Evolutionary conservation across 108 stramenopile species (phyloP).

Genomic region (Mayamaea pseudoterrestris): DNA sequence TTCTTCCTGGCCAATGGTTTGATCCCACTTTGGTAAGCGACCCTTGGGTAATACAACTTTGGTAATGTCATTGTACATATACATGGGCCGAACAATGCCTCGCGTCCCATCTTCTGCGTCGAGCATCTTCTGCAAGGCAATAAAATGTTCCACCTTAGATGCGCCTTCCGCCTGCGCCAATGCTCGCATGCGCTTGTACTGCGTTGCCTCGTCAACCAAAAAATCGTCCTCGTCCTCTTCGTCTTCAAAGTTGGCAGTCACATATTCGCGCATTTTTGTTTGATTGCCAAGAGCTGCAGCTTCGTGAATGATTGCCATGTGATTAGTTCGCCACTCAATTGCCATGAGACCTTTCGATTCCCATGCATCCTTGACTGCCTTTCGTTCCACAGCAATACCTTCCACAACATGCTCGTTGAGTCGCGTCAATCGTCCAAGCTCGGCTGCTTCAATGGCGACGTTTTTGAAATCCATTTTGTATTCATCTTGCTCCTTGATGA

Average conservation of each 20-base stretch:
- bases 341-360: conserved; percentile 6
- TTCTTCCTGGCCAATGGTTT: conserved; percentile 1
- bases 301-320: conserved; percentile 10
- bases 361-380: conserved; percentile 6
- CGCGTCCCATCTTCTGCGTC: no score
- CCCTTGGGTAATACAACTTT: conserved; percentile 3
- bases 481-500: conserved; percentile 1
- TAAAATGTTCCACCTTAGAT: no score
- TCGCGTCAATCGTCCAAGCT: conserved; percentile 5
- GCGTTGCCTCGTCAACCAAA: no score
- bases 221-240: conserved; percentile 3
- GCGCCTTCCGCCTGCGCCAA: no score
- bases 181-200: no score
- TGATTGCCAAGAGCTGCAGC: conserved; percentile 1
- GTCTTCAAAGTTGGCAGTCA: conserved; percentile 3
- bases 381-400: conserved; percentile 6
- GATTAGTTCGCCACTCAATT: conserved; percentile 5
- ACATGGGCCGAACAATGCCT: conserved; percentile 7
- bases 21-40: conserved; percentile 1
- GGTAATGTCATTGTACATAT: neutral
- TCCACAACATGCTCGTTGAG: conserved; percentile 7
- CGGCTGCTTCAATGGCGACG: conserved; percentile 4
- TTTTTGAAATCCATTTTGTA: conserved; percentile 5
- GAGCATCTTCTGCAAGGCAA: no score
- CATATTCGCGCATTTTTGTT: conserved; percentile 1